Evolutionary conservation across 257 asterid species (phyloP).

Genomic region (Phtheirospermum japonicum): DNA sequence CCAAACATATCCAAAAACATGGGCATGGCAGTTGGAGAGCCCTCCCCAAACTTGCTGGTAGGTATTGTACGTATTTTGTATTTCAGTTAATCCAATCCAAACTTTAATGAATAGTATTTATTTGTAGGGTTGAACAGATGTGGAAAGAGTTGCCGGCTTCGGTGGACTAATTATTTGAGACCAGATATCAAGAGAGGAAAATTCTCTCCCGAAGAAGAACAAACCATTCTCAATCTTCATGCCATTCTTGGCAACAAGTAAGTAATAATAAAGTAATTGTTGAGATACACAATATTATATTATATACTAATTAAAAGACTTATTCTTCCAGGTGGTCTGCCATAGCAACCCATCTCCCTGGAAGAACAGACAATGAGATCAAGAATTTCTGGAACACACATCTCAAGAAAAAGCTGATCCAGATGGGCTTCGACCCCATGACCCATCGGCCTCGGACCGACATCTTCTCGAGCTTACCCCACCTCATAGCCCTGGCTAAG

Average conservation of each 20-base stretch:
- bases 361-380: constrained; percentile 82
- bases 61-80: too few relatives aligned
- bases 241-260: constrained; percentile 85
- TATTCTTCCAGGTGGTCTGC: constrained; percentile 98
- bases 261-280: too few relatives aligned
- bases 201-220: constrained; percentile 76
- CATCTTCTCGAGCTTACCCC: constrained; percentile 60
- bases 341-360: constrained; percentile 72
- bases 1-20: constrained; percentile 54
- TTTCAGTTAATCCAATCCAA: too few relatives aligned
- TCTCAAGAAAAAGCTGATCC: constrained; percentile 73
- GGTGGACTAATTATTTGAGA: constrained; percentile 81
- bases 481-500: constrained; percentile 72
- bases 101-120: neutral
- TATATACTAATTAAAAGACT: too few relatives aligned
- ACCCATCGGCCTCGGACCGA: constrained; percentile 79
- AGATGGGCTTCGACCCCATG: constrained; percentile 87
- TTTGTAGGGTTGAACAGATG: constrained; percentile 66
- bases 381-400: constrained; percentile 90
- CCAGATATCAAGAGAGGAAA: constrained; percentile 89
- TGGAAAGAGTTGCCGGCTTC: constrained; percentile 82
- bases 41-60: constrained; percentile 82
- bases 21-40: constrained; percentile 99
- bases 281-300: too few relatives aligned
- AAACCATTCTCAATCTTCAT: constrained; percentile 77